Evolutionary conservation across 345 rosid species (phyloP).

Genomic region (Sisymbrium irio): DNA sequence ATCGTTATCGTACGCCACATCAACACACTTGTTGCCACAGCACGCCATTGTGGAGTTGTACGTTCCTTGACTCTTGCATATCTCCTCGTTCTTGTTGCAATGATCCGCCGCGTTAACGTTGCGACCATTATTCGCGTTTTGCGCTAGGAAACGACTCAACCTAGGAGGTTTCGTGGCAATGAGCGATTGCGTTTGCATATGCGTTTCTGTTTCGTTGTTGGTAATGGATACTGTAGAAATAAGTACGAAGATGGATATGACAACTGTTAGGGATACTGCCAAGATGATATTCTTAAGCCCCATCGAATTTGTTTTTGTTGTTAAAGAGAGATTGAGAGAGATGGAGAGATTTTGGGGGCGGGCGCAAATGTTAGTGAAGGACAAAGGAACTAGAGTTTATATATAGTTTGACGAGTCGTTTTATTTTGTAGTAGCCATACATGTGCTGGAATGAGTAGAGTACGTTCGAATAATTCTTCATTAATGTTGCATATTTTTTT

Average conservation of each 20-base stretch:
- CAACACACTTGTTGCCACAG: slow-evolving; percentile 74
- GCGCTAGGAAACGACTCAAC: slow-evolving; percentile 54
- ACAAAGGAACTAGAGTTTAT: slow-evolving; percentile 11
- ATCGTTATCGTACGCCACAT: slow-evolving; percentile 40
- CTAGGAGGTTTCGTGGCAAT: slow-evolving; percentile 23
- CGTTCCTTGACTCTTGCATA: slow-evolving; percentile 33
- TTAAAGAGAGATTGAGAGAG: slow-evolving; percentile 12
- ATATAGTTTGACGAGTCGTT: slow-evolving; percentile 7
- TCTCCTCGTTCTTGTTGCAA: slow-evolving; percentile 48
- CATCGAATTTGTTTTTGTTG: slow-evolving; percentile 32
- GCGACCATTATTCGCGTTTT: slow-evolving; percentile 16
- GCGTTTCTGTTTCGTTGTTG: slow-evolving; percentile 17
- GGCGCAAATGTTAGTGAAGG: slow-evolving; percentile 1
- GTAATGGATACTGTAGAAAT: slow-evolving; percentile 24
- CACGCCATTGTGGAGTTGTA: slow-evolving; percentile 43
- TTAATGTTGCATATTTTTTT: slow-evolving; percentile 25
- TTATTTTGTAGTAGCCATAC: neutral
- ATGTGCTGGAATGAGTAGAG: slow-evolving; percentile 30
- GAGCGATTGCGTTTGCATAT: neutral
- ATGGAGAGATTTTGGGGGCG: slow-evolving; percentile 4
- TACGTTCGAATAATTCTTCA: slow-evolving; percentile 27
- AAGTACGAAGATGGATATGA: slow-evolving; percentile 43
- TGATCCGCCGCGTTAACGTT: slow-evolving; percentile 59
- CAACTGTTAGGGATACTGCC: slow-evolving; percentile 42
- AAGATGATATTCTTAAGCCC: slow-evolving; percentile 39